Base-by-base conservation (phyloP, 768 basidiomycete species). In the Lyophyllum atratum region DNA sequence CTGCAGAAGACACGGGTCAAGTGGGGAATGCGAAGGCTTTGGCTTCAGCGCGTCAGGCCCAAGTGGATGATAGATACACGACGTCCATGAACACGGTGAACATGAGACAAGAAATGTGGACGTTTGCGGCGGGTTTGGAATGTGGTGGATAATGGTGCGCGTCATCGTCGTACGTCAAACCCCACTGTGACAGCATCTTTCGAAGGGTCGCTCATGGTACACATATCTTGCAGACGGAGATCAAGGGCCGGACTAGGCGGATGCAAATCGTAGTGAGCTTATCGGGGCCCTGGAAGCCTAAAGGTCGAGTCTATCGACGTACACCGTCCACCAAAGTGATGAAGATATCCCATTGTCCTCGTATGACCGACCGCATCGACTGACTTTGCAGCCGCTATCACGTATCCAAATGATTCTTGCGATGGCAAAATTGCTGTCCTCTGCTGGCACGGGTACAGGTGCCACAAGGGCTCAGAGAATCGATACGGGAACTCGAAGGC, bases 181-280 rank as follows among this genome's bases (percentile, higher is more conserved):
- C 21, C 26, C 40, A 25, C 47, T 28, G 59, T 58, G 47, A 56
- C 56, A 37, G 24, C 45, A 53, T 44, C 49, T 46, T 55, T 55
- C 53, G 60, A 58, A 55, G 59, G 21, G 42, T 31, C 39, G 40
- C 43, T 44, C 15, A n/a, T 26, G 40, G 40, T 39, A 34, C 52
- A 45, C 33, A 43, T 48, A 25, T 34, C 6, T 14, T 31, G 31
- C 25, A 29, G 46, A 43, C 42, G 45, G 25, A 28, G 37, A 10
- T 21, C 22, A 44, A 46, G 24, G 21, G 14, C 39, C 53, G 49
- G 42, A 4, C 26, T 28, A 37, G 42, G 34, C 31, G 34, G 39
- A 51, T 37, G 44, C 31, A 47, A 12, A 14, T 56, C 49, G n/a
- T 33, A 52, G n/a, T 21, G 44, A 62, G 61, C 55, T 49, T 59